Conservation (phyloP, 179 eudicot genomes). For the Vitellaria paradoxa region DNA sequence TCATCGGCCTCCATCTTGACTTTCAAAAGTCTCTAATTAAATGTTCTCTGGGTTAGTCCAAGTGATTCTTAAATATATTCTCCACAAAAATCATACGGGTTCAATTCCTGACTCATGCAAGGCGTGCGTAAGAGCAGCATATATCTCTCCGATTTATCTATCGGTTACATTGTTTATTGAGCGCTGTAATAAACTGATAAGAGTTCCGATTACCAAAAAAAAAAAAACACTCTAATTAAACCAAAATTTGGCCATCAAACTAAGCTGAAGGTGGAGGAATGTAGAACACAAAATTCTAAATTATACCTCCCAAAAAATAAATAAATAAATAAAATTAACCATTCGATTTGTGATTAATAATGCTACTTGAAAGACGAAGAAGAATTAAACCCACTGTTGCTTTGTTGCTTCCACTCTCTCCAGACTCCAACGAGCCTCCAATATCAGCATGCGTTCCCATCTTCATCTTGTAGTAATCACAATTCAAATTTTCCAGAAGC, state of each 20-base stretch:
- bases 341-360: background rate
- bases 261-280: constrained; percentile 27
- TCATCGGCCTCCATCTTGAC: too few relatives aligned
- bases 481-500: constrained; percentile 57
- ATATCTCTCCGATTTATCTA: too few relatives aligned
- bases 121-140: too few relatives aligned
- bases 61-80: too few relatives aligned
- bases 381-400: constrained; percentile 47
- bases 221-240: too few relatives aligned
- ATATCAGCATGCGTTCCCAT: constrained; percentile 66
- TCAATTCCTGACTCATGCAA: too few relatives aligned
- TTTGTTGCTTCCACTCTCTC: constrained; percentile 71
- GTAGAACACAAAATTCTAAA: background rate
- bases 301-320: background rate
- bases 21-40: too few relatives aligned
- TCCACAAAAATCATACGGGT: too few relatives aligned
- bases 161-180: too few relatives aligned
- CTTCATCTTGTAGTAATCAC: constrained; percentile 80
- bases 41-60: too few relatives aligned
- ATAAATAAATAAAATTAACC: background rate
- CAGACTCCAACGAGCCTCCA: constrained; percentile 57
- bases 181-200: too few relatives aligned
- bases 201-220: too few relatives aligned
- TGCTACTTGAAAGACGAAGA: background rate
- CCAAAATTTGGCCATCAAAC: constrained; percentile 10